These are phyloP conservation scores for Kwoniella pini DNA, from an alignment of 768 basidiomycete species.

Conservation along the genomic window DNA sequence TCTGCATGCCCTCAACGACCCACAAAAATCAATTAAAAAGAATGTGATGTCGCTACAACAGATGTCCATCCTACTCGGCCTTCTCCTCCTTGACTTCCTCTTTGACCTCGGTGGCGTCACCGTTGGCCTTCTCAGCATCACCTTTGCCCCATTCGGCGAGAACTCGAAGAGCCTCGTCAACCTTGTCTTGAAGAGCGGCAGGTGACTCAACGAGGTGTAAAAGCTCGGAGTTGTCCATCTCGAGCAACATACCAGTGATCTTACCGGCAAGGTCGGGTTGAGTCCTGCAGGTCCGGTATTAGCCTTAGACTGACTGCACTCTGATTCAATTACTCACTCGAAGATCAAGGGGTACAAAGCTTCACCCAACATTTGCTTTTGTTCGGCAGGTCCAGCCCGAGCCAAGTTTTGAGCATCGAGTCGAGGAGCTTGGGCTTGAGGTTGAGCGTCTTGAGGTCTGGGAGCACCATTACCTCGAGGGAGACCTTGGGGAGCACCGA, in stretches of 20 bases:
- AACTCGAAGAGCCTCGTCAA: slow-evolving; percentile 85
- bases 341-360: slow-evolving; percentile 89
- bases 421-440: slow-evolving; percentile 48
- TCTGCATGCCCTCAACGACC: slow-evolving; percentile 25
- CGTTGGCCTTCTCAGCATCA: slow-evolving; percentile 46
- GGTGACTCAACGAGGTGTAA: slow-evolving; percentile 79
- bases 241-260: slow-evolving; percentile 97
- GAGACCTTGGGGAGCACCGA: slow-evolving; percentile 56
- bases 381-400: slow-evolving; percentile 70
- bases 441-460: slow-evolving; percentile 51
- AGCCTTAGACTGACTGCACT: not conserved
- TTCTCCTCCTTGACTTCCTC: slow-evolving; percentile 29
- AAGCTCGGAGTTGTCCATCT: slow-evolving; percentile 97
- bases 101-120: slow-evolving; percentile 30
- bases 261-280: slow-evolving; percentile 96
- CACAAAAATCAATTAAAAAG: not conserved
- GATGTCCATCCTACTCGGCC: slow-evolving; percentile 13
- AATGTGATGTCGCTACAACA: not conserved
- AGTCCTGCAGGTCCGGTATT: slow-evolving; percentile 57
- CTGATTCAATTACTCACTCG: slow-evolving; percentile 60
- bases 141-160: slow-evolving; percentile 75
- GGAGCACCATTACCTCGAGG: slow-evolving; percentile 51
- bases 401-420: slow-evolving; percentile 68
- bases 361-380: slow-evolving; percentile 99
- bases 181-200: slow-evolving; percentile 84